A percentile compares a stretch with the other conserved stretches of the same genome.
phyloP scores from a whole-genome alignment of 345 rosid species.

The Physaria fendleri region DNA sequence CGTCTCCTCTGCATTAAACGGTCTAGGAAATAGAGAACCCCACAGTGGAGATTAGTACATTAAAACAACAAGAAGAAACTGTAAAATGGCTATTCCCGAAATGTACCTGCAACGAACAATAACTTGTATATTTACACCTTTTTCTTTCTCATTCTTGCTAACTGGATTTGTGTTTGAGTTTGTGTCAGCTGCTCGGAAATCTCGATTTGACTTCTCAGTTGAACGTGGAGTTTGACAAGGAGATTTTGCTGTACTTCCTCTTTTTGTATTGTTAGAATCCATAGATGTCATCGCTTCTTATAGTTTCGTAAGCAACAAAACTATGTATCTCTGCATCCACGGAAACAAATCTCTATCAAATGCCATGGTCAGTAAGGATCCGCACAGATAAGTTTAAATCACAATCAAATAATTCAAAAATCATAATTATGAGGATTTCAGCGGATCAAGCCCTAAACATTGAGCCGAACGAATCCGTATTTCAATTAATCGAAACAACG shows the following conservation, averaged over 20 bases:
- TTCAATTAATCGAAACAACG: background rate
- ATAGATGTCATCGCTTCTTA: conserved; percentile 20
- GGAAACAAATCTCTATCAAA: background rate
- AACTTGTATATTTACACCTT: conserved; percentile 97
- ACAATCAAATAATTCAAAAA: conserved; percentile 3
- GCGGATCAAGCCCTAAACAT: conserved; percentile 4
- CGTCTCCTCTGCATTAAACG: conserved; percentile 74
- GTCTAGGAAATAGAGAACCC: conserved; percentile 38
- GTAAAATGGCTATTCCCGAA: background rate
- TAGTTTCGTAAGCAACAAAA: background rate
- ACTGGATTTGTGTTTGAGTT: conserved; percentile 43
- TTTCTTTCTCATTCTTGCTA: conserved; percentile 71
- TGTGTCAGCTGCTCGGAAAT: conserved; percentile 67
- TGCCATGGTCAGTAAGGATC: background rate
- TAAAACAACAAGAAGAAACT: background rate
- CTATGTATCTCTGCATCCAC: conserved; percentile 11
- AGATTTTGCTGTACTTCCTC: conserved; percentile 57
- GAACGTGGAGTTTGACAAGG: conserved; percentile 95
- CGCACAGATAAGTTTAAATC: background rate
- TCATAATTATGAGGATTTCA: background rate
- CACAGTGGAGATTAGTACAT: conserved; percentile 3
- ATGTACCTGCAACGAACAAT: conserved; percentile 92
- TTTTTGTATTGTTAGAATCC: conserved; percentile 59
- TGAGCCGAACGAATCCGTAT: background rate
- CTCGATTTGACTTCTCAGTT: conserved; percentile 69